phyloP scores from a whole-genome alignment of 176 grass and related monocot genomes.

The Dactylis glomerata region DNA sequence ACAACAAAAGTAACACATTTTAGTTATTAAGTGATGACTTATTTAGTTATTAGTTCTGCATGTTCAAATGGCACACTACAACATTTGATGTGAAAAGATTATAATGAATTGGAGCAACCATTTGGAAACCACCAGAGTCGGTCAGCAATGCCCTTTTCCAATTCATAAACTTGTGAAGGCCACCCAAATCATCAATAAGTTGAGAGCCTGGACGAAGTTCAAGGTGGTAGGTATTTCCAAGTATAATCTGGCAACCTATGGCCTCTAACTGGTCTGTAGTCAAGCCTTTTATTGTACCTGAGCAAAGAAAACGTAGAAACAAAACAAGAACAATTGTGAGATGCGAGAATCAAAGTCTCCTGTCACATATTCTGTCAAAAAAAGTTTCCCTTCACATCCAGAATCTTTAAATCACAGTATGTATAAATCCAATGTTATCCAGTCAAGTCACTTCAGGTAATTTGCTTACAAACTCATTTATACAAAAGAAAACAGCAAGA shows the following conservation, averaged over 20 bases:
- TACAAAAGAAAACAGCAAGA: neutral
- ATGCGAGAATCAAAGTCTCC: conserved; percentile 22
- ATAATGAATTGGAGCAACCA: conserved; percentile 58
- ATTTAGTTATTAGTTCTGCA: conserved; percentile 10
- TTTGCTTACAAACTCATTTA: conserved; percentile 7
- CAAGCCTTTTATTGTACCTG: conserved; percentile 98
- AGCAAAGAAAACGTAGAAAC: neutral
- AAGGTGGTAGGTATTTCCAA: conserved; percentile 98
- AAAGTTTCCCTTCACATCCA: conserved; percentile 7
- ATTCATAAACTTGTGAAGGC: conserved; percentile 99
- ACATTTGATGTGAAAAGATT: conserved; percentile 19
- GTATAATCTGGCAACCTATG: conserved; percentile 95
- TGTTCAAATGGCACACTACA: conserved; percentile 20
- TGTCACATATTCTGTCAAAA: neutral
- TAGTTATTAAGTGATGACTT: neutral
- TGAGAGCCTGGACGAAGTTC: conserved; percentile 84
- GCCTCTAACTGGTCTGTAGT: conserved; percentile 84
- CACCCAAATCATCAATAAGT: conserved; percentile 89
- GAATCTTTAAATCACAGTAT: neutral
- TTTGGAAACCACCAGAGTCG: conserved; percentile 99
- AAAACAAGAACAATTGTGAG: conserved; percentile 7
- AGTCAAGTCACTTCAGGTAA: neutral
- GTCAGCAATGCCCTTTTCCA: conserved; percentile 96
- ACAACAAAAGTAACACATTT: neutral
- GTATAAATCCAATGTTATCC: neutral